Base-by-base conservation (phyloP, 495 filamentous ascomycete species). In the Aspergillus coremiiformis region DNA sequence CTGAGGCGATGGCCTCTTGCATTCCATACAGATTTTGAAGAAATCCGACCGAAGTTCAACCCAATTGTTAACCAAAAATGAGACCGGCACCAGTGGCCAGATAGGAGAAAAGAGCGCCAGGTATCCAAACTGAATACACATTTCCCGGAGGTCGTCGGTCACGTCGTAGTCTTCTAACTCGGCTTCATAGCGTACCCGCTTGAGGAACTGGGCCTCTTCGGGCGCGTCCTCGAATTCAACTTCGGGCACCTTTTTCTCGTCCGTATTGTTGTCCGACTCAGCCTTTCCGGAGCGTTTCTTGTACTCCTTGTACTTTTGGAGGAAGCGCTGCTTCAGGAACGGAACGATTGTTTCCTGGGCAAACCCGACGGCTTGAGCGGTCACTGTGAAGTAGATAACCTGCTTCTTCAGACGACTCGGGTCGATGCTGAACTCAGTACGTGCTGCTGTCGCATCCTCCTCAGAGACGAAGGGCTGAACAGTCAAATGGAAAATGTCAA, bases 61-160 rank as follows among this genome's bases (percentile, higher is more conserved):
- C 93, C 93, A 98, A 72, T 98, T 93, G 67, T 96, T 96, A 67
- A 94, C 73, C 9, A 96, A 69, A 77, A 97, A 98, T 0, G 89
- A 93, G 29, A 90, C 77, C 0, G 85, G 83, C 0, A 91, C 89
- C 5, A 97, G 73, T 0, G 93, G 93, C 93, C 93, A 98, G 39
- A 91, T 77, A 2, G 93, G 86, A 2, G 87, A 90, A 72, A 98
- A 98, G 2, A 98, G 79, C 0, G 89, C 84, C n/a, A 98, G 71
- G 63, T 96, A 98, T 15, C 93, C 90, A 61, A 90, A 91, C 59
- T 96, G 93, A 42, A 97, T 82, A 45, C 90, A 83, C 93, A 98
- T 98, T 66, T 98, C 94, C 11, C 92, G 76, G 46, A 96, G 79
- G 59, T 98, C 93, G 11, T 78, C 78, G 5, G 85, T 89, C 2